Percentiles rank a stretch among this genome's conserved stretches.
These are phyloP conservation scores for Naganishia vaughanmartiniae DNA, from an alignment of 768 basidiomycete genomes.

Conservation along the genomic window DNA sequence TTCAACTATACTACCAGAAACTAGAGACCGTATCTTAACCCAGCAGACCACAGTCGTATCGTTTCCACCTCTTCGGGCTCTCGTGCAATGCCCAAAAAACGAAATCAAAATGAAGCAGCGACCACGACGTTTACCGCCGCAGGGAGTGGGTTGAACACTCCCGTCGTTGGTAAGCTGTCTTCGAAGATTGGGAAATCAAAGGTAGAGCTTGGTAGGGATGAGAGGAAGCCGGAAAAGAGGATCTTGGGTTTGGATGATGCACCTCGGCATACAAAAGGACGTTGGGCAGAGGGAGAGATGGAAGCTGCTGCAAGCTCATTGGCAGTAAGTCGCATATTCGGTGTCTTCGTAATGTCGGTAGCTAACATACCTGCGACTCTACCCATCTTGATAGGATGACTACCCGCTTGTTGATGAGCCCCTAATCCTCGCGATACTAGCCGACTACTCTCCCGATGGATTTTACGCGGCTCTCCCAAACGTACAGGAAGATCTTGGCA, in stretches of 20 bases:
- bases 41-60: background rate
- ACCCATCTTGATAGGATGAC: slow-evolving; percentile 18
- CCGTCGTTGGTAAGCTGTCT: slow-evolving; percentile 4
- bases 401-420: slow-evolving; percentile 31
- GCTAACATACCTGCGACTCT: background rate
- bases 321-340: background rate
- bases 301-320: slow-evolving; percentile 15
- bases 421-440: slow-evolving; percentile 29
- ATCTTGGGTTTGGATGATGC: slow-evolving; percentile 18
- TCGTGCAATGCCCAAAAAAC: slow-evolving; percentile 20
- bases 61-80: background rate
- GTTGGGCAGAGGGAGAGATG: slow-evolving; percentile 16
- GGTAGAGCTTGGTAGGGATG: background rate
- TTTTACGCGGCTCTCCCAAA: slow-evolving; percentile 21
- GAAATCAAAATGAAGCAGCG: slow-evolving; percentile 1
- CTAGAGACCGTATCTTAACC: too few relatives aligned
- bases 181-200: slow-evolving; percentile 20
- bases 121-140: slow-evolving; percentile 23
- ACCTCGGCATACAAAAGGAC: slow-evolving; percentile 16
- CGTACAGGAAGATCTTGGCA: slow-evolving; percentile 25
- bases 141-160: slow-evolving; percentile 25
- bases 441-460: slow-evolving; percentile 26
- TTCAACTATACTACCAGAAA: background rate
- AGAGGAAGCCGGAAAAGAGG: slow-evolving; percentile 24
- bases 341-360: background rate